A percentile compares a stretch with the other conserved stretches of the same genome.
These are phyloP conservation scores for Trypethelium eluteriae DNA, from an alignment of 495 filamentous ascomycete species.

Conservation along the genomic window DNA sequence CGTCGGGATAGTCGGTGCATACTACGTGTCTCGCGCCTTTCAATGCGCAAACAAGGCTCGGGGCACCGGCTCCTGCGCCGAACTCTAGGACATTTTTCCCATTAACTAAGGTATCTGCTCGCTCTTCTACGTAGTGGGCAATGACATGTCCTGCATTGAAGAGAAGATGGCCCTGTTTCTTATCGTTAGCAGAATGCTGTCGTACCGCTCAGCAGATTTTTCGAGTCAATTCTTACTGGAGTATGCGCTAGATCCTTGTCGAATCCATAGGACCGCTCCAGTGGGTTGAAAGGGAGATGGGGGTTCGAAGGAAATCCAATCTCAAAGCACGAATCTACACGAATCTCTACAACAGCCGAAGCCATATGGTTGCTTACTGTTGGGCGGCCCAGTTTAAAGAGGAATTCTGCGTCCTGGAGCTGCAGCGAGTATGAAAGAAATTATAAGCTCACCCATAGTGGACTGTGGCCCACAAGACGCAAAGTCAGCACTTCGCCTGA, in stretches of 20 bases:
- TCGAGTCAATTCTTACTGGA: background rate
- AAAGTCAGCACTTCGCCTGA: conserved; percentile 60
- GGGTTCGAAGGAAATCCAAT: background rate
- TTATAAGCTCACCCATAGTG: conserved; percentile 58
- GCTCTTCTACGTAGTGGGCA: conserved; percentile 65
- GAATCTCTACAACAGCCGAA: background rate
- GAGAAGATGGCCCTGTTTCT: conserved; percentile 64
- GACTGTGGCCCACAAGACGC: conserved; percentile 80
- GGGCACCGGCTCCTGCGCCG: conserved; percentile 81
- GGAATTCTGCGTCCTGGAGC: background rate
- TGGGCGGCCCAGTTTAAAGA: background rate
- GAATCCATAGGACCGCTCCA: conserved; percentile 9
- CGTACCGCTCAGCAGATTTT: background rate
- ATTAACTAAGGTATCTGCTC: conserved; percentile 47
- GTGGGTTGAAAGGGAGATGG: background rate
- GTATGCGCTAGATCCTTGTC: conserved; percentile 5
- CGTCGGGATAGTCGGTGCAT: conserved; percentile 83
- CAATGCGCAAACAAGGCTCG: conserved; percentile 67
- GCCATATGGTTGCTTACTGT: background rate
- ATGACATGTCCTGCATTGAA: conserved; percentile 81
- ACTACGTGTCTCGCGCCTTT: conserved; percentile 61
- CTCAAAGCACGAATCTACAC: conserved; percentile 11
- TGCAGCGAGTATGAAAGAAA: conserved; percentile 7
- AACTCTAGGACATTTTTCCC: conserved; percentile 72
- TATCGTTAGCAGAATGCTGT: background rate